Evolutionary conservation across 306 rosid species (phyloP).

Genomic region (Vigna hirtella): DNA sequence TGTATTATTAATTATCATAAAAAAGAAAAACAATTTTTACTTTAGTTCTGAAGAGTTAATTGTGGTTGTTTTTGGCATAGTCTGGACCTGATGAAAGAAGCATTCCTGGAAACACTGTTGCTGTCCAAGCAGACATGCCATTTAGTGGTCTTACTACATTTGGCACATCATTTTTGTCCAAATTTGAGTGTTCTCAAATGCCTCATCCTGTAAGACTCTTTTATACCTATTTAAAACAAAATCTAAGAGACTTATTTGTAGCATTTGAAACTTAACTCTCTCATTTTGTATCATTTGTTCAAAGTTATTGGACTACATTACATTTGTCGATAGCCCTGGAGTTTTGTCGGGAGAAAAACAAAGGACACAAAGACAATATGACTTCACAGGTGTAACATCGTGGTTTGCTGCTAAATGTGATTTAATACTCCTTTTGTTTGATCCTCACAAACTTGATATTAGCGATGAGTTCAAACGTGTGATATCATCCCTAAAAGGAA

Average conservation of each 20-base stretch:
- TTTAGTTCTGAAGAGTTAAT: not conserved
- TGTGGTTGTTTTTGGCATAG: conserved; percentile 46
- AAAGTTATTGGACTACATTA: conserved; percentile 84
- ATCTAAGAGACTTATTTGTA: not conserved
- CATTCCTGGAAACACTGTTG: conserved; percentile 94
- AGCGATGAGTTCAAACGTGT: conserved; percentile 98
- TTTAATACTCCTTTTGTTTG: conserved; percentile 86
- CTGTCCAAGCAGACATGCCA: conserved; percentile 99
- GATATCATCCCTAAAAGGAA: conserved; percentile 82
- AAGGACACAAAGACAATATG: conserved; percentile 85
- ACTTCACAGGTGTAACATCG: conserved; percentile 93
- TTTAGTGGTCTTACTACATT: conserved; percentile 82
- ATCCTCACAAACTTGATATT: conserved; percentile 97
- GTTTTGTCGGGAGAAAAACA: conserved; percentile 99
- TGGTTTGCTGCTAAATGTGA: conserved; percentile 99
- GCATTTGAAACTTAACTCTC: conserved; percentile 18
- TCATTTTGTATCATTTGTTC: conserved; percentile 2
- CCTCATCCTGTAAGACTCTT: conserved; percentile 81
- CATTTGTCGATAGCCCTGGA: conserved; percentile 97
- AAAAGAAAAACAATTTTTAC: not conserved
- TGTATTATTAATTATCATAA: no score
- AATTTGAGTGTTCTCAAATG: conserved; percentile 97
- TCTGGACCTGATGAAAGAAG: conserved; percentile 97
- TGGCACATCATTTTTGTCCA: conserved; percentile 91
- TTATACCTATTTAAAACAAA: conserved; percentile 3